Percentiles rank a stretch among this genome's conserved stretches.
phyloP scores from a whole-genome alignment of 345 rosid species.

The Camelina laxa region DNA sequence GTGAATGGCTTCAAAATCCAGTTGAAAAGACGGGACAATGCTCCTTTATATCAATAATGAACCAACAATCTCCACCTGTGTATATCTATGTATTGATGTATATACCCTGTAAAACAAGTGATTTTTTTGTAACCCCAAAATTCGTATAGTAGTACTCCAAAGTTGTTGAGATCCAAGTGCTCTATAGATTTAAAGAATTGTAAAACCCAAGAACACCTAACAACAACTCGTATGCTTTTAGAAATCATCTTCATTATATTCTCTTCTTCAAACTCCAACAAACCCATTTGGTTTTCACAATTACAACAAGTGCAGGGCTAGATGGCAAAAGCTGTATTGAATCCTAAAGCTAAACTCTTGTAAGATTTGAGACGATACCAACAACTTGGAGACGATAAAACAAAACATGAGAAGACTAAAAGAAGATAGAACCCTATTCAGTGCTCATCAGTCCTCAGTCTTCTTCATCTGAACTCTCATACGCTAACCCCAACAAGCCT shows the following conservation, averaged over 20 bases:
- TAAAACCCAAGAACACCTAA: neutral
- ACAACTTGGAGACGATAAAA: slow-evolving; percentile 15
- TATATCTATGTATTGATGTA: slow-evolving; percentile 28
- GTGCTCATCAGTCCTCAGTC: slow-evolving; percentile 38
- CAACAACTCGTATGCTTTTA: neutral
- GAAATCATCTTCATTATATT: slow-evolving; percentile 27
- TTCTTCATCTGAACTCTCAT: slow-evolving; percentile 89
- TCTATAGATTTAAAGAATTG: neutral
- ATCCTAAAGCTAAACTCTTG: slow-evolving; percentile 37
- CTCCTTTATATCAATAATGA: slow-evolving; percentile 1
- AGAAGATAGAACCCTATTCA: slow-evolving; percentile 5
- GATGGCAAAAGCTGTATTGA: slow-evolving; percentile 31
- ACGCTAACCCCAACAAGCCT: slow-evolving; percentile 79
- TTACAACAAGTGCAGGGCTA: slow-evolving; percentile 39
- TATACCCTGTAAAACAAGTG: slow-evolving; percentile 27
- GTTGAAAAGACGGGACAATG: slow-evolving; percentile 42
- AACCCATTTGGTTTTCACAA: slow-evolving; percentile 40
- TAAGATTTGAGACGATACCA: slow-evolving; percentile 22
- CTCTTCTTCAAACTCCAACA: slow-evolving; percentile 33
- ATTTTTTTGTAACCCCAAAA: slow-evolving; percentile 21
- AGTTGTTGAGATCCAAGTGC: slow-evolving; percentile 3
- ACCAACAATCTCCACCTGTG: slow-evolving; percentile 19
- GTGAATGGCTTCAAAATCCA: slow-evolving; percentile 79
- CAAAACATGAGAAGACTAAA: slow-evolving; percentile 13
- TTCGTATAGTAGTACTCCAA: slow-evolving; percentile 11